phyloP scores from a whole-genome alignment of 140 eudicot genomes.

The Senecio squalidus region DNA sequence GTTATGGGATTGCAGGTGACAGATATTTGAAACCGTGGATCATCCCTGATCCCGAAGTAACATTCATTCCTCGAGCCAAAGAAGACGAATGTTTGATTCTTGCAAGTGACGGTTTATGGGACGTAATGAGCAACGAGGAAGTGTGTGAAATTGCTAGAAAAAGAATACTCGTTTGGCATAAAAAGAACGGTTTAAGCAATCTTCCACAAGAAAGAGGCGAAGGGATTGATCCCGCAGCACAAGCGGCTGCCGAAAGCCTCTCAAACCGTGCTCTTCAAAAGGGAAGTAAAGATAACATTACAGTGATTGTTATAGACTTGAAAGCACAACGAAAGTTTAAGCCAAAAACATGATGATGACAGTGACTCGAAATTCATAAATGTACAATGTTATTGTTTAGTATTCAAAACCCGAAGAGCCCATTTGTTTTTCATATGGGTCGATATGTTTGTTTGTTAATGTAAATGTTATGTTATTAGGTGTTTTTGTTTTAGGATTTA shows the following conservation, averaged over 20 bases:
- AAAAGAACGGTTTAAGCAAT: slow-evolving; percentile 42
- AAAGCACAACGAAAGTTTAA: slow-evolving; percentile 71
- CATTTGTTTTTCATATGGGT: slow-evolving; percentile 44
- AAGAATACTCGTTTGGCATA: slow-evolving; percentile 71
- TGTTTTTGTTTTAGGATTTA: slow-evolving; percentile 37
- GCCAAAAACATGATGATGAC: slow-evolving; percentile 34
- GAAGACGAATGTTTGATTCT: slow-evolving; percentile 80
- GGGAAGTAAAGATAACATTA: slow-evolving; percentile 84
- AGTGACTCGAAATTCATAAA: slow-evolving; percentile 21
- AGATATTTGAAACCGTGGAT: slow-evolving; percentile 81
- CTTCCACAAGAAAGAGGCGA: slow-evolving; percentile 49
- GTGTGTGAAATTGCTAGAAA: slow-evolving; percentile 75
- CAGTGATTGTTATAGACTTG: slow-evolving; percentile 73
- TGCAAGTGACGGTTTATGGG: slow-evolving; percentile 88
- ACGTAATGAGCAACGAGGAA: slow-evolving; percentile 72
- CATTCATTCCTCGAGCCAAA: slow-evolving; percentile 59
- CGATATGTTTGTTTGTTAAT: slow-evolving; percentile 19
- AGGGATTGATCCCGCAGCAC: slow-evolving; percentile 74
- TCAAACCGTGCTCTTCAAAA: slow-evolving; percentile 66
- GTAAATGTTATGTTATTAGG: slow-evolving; percentile 38
- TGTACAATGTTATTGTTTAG: slow-evolving; percentile 24
- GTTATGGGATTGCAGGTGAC: slow-evolving; percentile 50
- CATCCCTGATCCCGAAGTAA: slow-evolving; percentile 82
- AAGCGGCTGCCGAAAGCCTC: slow-evolving; percentile 77
- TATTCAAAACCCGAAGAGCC: slow-evolving; percentile 21